phyloP scores from a whole-genome alignment of 2,329 filamentous ascomycete genomes.

The Phyllosticta capitalensis region DNA sequence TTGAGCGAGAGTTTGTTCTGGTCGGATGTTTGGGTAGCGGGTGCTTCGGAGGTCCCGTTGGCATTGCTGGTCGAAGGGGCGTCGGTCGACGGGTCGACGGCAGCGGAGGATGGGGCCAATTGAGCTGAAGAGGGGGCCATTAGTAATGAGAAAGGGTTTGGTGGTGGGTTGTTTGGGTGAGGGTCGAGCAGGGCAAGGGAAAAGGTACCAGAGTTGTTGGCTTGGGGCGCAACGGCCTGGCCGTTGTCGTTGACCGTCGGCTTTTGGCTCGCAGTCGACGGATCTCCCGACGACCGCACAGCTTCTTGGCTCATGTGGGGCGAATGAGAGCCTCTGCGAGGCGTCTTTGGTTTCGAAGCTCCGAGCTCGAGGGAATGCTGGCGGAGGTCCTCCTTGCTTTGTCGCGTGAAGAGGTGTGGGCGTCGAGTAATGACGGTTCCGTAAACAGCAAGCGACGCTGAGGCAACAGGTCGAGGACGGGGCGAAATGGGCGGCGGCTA shows the following conservation, averaged over 20 bases:
- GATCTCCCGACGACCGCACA: conserved; percentile 20
- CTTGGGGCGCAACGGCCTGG: conserved; percentile 17
- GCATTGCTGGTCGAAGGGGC: conserved; percentile 6
- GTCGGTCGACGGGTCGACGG: conserved; percentile 2
- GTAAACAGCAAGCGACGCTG: conserved; percentile 9
- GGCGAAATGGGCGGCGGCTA: not conserved
- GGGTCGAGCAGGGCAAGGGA: not conserved
- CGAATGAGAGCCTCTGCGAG: conserved; percentile 11
- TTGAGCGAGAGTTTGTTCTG: conserved; percentile 29
- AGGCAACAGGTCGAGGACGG: conserved; percentile 10
- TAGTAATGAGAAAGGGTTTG: conserved; percentile 13
- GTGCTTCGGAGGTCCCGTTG: not conserved
- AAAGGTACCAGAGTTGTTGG: conserved; percentile 27
- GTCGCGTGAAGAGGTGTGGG: conserved; percentile 18
- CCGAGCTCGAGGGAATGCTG: conserved; percentile 2
- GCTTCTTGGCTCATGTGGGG: conserved; percentile 29
- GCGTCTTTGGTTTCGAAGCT: not conserved
- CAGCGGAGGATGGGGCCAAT: not conserved
- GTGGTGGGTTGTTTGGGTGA: not conserved
- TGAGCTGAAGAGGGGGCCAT: conserved; percentile 12
- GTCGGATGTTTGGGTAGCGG: conserved; percentile 8
- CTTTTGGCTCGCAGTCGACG: conserved; percentile 22
- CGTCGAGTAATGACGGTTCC: conserved; percentile 8
- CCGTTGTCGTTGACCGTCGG: conserved; percentile 15
- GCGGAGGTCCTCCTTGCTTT: conserved; percentile 16